Conservation (phyloP, 164 flowering plant genomes). For the Chimonanthus salicifolius region DNA sequence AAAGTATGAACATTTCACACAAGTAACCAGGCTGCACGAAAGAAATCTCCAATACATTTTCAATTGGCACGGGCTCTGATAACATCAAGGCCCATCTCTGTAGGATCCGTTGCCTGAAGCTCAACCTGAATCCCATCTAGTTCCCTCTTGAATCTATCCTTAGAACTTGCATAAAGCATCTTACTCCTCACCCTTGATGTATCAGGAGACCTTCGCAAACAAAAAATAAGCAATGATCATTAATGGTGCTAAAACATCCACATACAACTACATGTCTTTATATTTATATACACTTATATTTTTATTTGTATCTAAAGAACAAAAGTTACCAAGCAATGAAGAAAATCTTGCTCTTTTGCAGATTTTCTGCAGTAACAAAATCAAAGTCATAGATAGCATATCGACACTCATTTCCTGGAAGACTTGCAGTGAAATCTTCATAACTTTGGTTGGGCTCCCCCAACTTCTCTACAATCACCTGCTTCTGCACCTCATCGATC, state of each 20-base stretch:
- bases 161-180: constrained; percentile 58
- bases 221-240: neutral
- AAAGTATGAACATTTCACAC: constrained; percentile 39
- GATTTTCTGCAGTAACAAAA: constrained; percentile 49
- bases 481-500: constrained; percentile 66
- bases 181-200: constrained; percentile 48
- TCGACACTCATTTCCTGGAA: constrained; percentile 61
- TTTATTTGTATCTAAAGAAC: neutral
- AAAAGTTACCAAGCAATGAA: constrained; percentile 58
- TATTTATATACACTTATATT: neutral
- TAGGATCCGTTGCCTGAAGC: constrained; percentile 53
- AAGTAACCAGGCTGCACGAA: constrained; percentile 17
- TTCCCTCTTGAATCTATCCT: constrained; percentile 57
- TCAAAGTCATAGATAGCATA: constrained; percentile 64
- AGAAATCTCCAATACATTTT: constrained; percentile 15
- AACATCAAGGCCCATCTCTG: constrained; percentile 54
- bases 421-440: constrained; percentile 55
- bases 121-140: constrained; percentile 58
- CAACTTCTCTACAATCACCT: constrained; percentile 63
- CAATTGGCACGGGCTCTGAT: constrained; percentile 44
- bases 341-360: constrained; percentile 62
- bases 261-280: neutral
- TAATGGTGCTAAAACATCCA: no score
- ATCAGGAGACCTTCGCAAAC: constrained; percentile 43
- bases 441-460: constrained; percentile 51